Evolutionary conservation across 768 basidiomycete genomes (phyloP), one percentile per base, ranked within the genome.

Genomic region (Tulasnella sp.): DNA sequence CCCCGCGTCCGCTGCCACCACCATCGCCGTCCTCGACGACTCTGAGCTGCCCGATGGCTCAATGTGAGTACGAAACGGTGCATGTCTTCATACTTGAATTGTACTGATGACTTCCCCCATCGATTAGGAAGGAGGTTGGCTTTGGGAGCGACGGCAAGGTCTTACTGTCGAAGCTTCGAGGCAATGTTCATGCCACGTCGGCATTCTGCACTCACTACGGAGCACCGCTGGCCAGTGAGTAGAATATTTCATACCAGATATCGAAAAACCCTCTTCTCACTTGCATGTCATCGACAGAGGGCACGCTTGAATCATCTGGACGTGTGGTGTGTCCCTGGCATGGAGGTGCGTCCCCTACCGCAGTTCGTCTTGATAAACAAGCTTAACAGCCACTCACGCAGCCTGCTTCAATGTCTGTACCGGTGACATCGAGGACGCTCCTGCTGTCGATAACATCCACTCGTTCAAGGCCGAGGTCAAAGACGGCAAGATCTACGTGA

Each of bases 191-290:
- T 64, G 87, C 89, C 4, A 92, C 85, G 0, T 84, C 82, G 61
- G 87, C 87, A 2, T 85, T 80, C 70, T 94, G 92, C 71, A 92
- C 90, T 1, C 92, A 94, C 69, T 93, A 92, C 67, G 92, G 92
- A 10, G 91, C 91, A 2, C 89, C 90, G 1, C 76, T 93, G 2
- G 81, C 76, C 3, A 90, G 69, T 70, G 46, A 49, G 69, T 63
- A 21, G 30, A 22, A 31, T n/a, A 19, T 19, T 22, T 17, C 2
- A 31, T 11, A 2, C 19, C 2, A 38, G 2, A 12, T 7, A 12
- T 31, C 5, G 5, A 38, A 38, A 48, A 48, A 48, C 21, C 27
- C 46, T n/a, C n/a, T n/a, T n/a, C n/a, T n/a, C 21, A 51, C n/a
- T 24, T 50, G 12, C n/a, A 25, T 45, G 24, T 21, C 15, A 21